These are phyloP conservation scores for Naganishia cerealis DNA, from an alignment of 1,284 basidiomycete genomes.

Conservation along the genomic window DNA sequence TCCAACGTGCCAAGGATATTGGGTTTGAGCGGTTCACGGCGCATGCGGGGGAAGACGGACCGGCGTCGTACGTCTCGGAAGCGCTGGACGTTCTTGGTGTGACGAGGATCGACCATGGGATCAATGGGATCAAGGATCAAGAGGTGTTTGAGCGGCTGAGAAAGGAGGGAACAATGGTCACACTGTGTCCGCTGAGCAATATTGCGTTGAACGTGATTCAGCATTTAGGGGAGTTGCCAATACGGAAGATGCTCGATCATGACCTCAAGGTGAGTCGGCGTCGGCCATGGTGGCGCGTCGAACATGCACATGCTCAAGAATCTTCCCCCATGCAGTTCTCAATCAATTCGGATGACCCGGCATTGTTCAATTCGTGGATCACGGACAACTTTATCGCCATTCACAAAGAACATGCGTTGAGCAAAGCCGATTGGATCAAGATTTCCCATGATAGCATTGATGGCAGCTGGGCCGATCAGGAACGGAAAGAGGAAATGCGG, in stretches of 20 bases:
- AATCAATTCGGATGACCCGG: constrained; percentile 43
- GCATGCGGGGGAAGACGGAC: constrained; percentile 41
- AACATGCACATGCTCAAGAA: background rate
- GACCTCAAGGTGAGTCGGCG: constrained; percentile 35
- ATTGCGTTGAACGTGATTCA: constrained; percentile 36
- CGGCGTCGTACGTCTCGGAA: constrained; percentile 37
- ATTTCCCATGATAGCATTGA: constrained; percentile 38
- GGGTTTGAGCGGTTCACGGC: constrained; percentile 37
- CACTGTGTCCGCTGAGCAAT: constrained; percentile 41
- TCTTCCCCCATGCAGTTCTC: constrained; percentile 33
- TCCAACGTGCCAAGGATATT: constrained; percentile 35
- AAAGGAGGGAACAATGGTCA: constrained; percentile 32
- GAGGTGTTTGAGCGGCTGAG: constrained; percentile 37
- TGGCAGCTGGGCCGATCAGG: constrained; percentile 37
- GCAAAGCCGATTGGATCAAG: constrained; percentile 36
- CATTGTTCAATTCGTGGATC: constrained; percentile 40
- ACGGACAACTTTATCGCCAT: constrained; percentile 40
- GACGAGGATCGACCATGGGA: constrained; percentile 41
- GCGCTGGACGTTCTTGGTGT: constrained; percentile 37
- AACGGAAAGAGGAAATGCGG: constrained; percentile 34
- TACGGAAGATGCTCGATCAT: constrained; percentile 37
- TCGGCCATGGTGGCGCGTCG: background rate
- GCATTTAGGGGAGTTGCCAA: constrained; percentile 36
- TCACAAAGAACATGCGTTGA: constrained; percentile 37
- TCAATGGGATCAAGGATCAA: constrained; percentile 38